A percentile compares a stretch with the other conserved stretches of the same genome.
Conservation (phyloP, 768 basidiomycete genomes). For the Termitomyces sp. region DNA sequence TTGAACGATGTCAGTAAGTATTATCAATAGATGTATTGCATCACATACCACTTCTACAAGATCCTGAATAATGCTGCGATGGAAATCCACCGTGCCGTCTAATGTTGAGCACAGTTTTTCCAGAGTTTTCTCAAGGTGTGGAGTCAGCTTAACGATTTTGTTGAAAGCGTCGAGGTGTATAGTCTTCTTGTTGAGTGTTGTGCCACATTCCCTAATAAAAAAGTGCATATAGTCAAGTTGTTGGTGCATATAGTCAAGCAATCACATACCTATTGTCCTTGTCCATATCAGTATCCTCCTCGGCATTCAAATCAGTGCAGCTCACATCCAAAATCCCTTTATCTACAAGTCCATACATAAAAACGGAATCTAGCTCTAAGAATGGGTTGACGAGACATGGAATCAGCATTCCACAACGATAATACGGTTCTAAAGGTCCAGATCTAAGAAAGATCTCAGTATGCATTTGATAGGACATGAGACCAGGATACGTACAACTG, state of each 20-base stretch:
- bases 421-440: not conserved
- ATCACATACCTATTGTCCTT: not conserved
- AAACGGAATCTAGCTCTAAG: not conserved
- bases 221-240: no score
- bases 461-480: no score
- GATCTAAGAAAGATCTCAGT: not conserved
- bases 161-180: not conserved
- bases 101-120: not conserved
- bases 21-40: no score
- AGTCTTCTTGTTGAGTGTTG: not conserved
- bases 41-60: not conserved
- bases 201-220: not conserved
- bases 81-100: not conserved
- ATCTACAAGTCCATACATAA: not conserved
- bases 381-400: not conserved
- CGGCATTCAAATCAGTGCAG: no score
- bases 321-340: not conserved
- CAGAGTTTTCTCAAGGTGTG: not conserved
- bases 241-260: not conserved
- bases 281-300: not conserved
- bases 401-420: not conserved
- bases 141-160: not conserved
- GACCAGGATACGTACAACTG: no score
- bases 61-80: not conserved
- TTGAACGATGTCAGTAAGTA: not conserved